Evolutionary conservation across 2,329 filamentous ascomycete species (phyloP).

Genomic region (Xylaria digitata): DNA sequence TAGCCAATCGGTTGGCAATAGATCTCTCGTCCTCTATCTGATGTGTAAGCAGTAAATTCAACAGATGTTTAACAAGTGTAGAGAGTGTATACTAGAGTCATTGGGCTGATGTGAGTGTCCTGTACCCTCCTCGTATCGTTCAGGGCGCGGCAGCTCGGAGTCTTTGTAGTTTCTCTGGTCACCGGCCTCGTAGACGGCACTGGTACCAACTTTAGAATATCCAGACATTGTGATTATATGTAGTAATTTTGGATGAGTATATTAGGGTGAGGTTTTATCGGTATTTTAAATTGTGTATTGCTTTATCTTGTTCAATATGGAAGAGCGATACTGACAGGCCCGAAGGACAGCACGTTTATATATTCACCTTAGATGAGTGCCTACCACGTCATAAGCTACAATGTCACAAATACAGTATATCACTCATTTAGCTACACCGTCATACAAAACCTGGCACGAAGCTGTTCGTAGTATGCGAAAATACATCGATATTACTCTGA

Average conservation of each 20-base stretch:
- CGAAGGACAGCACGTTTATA: neutral
- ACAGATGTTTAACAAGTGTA: too few relatives aligned
- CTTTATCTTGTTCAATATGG: constrained; percentile 3
- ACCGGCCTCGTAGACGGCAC: constrained; percentile 76
- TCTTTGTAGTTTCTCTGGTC: constrained; percentile 77
- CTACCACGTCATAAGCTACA: constrained; percentile 40
- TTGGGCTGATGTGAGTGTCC: constrained; percentile 73
- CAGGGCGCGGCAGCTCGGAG: constrained; percentile 61
- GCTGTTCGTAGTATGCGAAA: constrained; percentile 18
- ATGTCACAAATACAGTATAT: constrained; percentile 21
- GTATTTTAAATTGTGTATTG: constrained; percentile 1
- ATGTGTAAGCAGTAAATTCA: neutral
- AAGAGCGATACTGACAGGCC: neutral
- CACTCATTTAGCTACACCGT: neutral
- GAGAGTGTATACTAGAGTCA: constrained; percentile 72
- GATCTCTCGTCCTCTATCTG: constrained; percentile 73
- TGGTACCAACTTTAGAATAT: constrained; percentile 74
- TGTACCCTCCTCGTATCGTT: constrained; percentile 78
- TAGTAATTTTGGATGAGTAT: constrained; percentile 15
- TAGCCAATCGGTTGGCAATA: constrained; percentile 77
- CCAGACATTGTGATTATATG: constrained; percentile 49
- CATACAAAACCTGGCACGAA: neutral
- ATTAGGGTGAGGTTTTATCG: neutral
- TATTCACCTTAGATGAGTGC: neutral
- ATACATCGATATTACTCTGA: constrained; percentile 4